phyloP scores from a whole-genome alignment of 257 asterid genomes.

The Echites panduratus region DNA sequence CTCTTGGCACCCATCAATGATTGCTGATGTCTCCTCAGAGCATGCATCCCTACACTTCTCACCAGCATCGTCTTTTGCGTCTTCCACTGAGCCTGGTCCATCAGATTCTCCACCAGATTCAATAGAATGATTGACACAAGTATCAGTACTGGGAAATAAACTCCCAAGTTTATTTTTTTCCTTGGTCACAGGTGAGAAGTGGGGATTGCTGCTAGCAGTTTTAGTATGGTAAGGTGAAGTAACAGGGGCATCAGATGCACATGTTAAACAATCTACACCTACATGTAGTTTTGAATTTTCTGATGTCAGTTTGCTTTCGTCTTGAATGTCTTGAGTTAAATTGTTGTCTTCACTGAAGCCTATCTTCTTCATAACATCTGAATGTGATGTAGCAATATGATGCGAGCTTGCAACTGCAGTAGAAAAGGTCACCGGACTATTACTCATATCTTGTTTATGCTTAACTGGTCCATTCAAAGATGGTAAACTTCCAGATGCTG shows the following conservation, averaged over 20 bases:
- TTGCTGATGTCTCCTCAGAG: constrained; percentile 46
- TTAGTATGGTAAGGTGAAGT: constrained; percentile 23
- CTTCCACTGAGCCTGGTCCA: constrained; percentile 33
- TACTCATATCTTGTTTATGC: constrained; percentile 33
- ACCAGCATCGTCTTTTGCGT: constrained; percentile 25
- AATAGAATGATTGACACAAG: constrained; percentile 25
- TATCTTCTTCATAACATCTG: constrained; percentile 43
- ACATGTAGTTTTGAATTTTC: constrained; percentile 29
- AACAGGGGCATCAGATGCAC: constrained; percentile 25
- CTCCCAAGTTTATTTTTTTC: constrained; percentile 20
- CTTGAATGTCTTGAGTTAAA: constrained; percentile 31
- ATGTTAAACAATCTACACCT: constrained; percentile 29
- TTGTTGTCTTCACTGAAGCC: constrained; percentile 32
- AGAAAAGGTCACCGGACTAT: constrained; percentile 40
- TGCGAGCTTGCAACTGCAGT: constrained; percentile 43
- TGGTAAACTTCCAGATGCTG: constrained; percentile 34
- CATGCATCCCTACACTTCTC: constrained; percentile 31
- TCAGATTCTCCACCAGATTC: constrained; percentile 38
- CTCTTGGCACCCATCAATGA: constrained; percentile 42
- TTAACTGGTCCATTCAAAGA: constrained; percentile 37
- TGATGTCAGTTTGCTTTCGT: constrained; percentile 24
- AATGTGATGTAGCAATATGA: constrained; percentile 35
- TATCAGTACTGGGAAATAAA: constrained; percentile 24
- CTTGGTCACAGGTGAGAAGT: constrained; percentile 28
- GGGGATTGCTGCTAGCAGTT: constrained; percentile 33